Base-by-base conservation (phyloP, 768 basidiomycete species). In the Solioccasus polychromus region DNA sequence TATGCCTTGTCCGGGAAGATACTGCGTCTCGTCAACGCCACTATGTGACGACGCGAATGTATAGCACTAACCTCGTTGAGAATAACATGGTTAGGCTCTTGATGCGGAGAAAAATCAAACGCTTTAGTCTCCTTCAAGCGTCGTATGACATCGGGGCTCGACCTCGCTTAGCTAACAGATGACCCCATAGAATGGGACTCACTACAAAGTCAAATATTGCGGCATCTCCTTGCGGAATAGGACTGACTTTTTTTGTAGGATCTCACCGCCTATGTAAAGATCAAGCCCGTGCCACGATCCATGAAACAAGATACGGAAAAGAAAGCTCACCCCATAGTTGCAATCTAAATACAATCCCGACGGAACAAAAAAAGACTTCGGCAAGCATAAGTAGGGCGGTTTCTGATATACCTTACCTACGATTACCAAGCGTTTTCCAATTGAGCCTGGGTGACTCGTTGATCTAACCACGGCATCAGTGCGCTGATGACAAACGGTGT, bases 1-100 rank as follows among this genome's bases (percentile, higher is more conserved):
- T 48, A 98, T 97, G 10, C 95, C 94, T 70, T 96, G 92, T 2
- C 88, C 90, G 8, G 91, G 78, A 15, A 81, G 75, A 66, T 97
- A 97, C 82, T 88, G 55, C 5, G 26, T 25, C 18, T 42, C 36
- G 47, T 60, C 50, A 59, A 50, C n/a, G 32, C n/a, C 14, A 52
- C 41, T 42, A 47, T 34, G 23, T 39, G 36, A 42, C 40, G 35
- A 19, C 34, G 29, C 51, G 31, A 32, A 26, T 22, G 36, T 28
- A 35, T 36, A 25, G 5, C 19, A 55, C 70, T 48, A 52, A 83
- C 85, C 73, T 95, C 89, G 62, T 93, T 93, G 56, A 95, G 71
- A 47, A 94, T 85, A 48, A 96, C 72, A 68, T 97, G 92, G 69
- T 96, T 97, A 8, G 92, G 89, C 28, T 67, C 71, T 14, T 72